Evolutionary conservation across 2,329 filamentous ascomycete genomes (phyloP).

Genomic region (Tolypocladium ophioglossoides): DNA sequence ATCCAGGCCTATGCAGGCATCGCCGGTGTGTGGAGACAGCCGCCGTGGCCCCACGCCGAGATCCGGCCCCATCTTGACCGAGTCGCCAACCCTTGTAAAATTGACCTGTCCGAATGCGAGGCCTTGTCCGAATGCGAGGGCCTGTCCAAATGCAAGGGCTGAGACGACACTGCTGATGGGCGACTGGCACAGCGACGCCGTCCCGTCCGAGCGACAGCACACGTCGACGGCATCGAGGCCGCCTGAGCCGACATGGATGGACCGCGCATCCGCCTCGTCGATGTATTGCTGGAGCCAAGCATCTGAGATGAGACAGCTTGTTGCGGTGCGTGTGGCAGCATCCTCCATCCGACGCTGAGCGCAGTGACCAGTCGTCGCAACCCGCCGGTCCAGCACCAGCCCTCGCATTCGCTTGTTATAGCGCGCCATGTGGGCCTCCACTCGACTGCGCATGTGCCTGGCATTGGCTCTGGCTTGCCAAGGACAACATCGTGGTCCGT

Average conservation of each 20-base stretch:
- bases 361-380: not conserved
- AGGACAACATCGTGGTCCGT: not conserved
- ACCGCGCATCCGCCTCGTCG: too few species aligned
- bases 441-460: not conserved
- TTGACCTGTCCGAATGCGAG: not conserved
- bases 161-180: too few species aligned
- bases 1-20: too few species aligned
- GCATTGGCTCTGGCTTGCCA: not conserved
- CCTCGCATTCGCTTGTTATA: not conserved
- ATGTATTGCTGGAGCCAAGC: not conserved
- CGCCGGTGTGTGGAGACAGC: not conserved
- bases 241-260: not conserved
- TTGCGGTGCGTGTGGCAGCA: not conserved
- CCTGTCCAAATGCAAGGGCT: too few species aligned
- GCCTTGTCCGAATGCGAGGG: too few species aligned
- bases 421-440: not conserved
- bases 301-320: not conserved
- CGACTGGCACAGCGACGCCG: too few species aligned
- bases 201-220: too few species aligned
- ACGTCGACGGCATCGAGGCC: not conserved
- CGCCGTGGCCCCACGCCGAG: not conserved
- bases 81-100: not conserved
- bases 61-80: not conserved
- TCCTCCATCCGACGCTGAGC: too few species aligned
- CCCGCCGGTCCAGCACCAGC: not conserved